Evolutionary conservation across 2,329 filamentous ascomycete species (phyloP), one percentile per base, ranked within the genome.

Genomic region (Fusarium pininemorale): DNA sequence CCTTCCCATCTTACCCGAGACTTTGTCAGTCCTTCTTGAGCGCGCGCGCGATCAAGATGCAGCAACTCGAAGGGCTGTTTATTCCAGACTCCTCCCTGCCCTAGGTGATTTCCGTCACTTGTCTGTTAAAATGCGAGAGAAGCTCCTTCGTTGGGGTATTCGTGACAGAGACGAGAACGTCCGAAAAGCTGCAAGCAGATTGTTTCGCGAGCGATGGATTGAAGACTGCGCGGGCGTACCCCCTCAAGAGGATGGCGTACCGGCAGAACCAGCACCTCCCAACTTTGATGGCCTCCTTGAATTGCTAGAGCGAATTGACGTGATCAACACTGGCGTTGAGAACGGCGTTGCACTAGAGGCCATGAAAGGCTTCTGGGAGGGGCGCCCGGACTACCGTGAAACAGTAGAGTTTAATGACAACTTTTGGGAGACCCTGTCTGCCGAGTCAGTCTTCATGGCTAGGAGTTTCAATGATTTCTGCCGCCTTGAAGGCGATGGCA

Each of bases 121-220:
- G 59, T 98, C 95, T 16, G 87, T 99, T 30, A 94, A 93, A 4
- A 97, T 98, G 91, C 89, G 96, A 79, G 96, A 99, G 83, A 98
- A 98, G 82, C 87, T 99, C 38, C 88, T 99, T 35, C 90, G 96
- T 44, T 99, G 96, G 96, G 96, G 96, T 57, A 86, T 99, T 45
- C 91, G 95, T 44, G 96, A 99, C 81, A 90, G 96, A 82, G 96
- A 99, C 75, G 96, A 98, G 75, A 94, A 93, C 76, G 96, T 99
- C 18, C 91, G 95, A 59, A 97, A 98, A 81, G 96, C 96, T 14
- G 94, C 96, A 7, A 94, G 93, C 13, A 92, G 94, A 51, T 87
- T 98, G 12, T 99, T 99, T 84, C 91, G 93, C 70, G 95, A 98
- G 79, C 90, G 94, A n/a, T 99, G 96, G 96, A 96, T 99, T 70